phyloP scores from a whole-genome alignment of 176 grass and related monocot species.

The Bonia amplexicaulis region DNA sequence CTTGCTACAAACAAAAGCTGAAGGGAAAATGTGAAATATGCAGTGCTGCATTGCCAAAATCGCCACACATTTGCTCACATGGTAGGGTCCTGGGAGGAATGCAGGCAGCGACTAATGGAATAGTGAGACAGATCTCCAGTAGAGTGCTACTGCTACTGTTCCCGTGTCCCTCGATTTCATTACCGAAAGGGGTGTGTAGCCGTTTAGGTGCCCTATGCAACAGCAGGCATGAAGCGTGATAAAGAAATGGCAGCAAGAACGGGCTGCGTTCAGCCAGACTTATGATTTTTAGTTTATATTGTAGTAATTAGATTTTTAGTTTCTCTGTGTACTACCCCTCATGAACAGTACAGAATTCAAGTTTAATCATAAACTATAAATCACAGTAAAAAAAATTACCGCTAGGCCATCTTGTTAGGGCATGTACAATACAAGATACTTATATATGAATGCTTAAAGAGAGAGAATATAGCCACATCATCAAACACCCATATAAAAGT shows the following conservation, averaged over 20 bases:
- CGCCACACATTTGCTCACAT: not conserved
- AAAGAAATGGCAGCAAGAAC: constrained; percentile 23
- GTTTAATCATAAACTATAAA: too few relatives aligned
- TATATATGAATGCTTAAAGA: too few relatives aligned
- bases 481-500: too few relatives aligned
- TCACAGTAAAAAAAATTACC: too few relatives aligned
- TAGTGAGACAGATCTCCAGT: not conserved
- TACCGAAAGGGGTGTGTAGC: not conserved
- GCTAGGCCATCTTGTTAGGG: not conserved
- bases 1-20: not conserved
- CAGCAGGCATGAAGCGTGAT: constrained; percentile 1
- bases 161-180: not conserved
- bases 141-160: not conserved
- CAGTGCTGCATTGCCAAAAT: not conserved
- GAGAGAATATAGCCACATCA: too few relatives aligned
- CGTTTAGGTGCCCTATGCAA: constrained; percentile 15
- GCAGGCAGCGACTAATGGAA: not conserved
- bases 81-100: not conserved
- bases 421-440: too few relatives aligned
- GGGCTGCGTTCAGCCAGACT: too few relatives aligned
- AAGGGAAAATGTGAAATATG: too few relatives aligned
- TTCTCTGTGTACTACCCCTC: too few relatives aligned
- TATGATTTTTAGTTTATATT: too few relatives aligned
- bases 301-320: too few relatives aligned
- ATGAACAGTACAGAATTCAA: too few relatives aligned